Evolutionary conservation across 2,329 filamentous ascomycete species (phyloP), one percentile per base, ranked within the genome.

Genomic region (Chrysosporium queenslandicum): DNA sequence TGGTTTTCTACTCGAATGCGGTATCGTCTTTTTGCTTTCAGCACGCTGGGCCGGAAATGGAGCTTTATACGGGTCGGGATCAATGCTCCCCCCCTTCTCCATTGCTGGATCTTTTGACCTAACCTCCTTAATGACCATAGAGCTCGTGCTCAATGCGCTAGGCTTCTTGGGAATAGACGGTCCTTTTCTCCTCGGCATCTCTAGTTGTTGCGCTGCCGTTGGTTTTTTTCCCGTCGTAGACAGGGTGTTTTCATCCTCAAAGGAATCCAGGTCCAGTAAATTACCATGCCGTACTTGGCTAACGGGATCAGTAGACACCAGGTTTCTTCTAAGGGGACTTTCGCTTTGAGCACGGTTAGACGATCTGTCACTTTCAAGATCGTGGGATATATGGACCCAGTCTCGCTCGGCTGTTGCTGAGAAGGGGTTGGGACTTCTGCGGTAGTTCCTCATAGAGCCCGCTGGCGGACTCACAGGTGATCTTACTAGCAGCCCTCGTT

Each of bases 361-460:
- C 27, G 42, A 27, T 18, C 18, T 46, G 12, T 43, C 40, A 29
- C 18, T 18, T 39, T 46, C 18, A 32, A 21, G 3, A 30, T 27
- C 30, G 11, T 32, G 49, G 21, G 59, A 52, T n/a, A 60, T 54
- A 30, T 63, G 50, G 21, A 94, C 81, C 92, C 92, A 97, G 62
- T 96, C 90, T 8, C 84, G 80, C 66, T 94, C 87, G 29, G 83
- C 77, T 1, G 79, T 82, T 0, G 78, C 74, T 1, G 77, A 77
- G 66, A 94, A 97, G 0, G 92, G 92, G 61, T 97, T 97, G 0
- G 85, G 80, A 11, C 81, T 80, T 45, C 87, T 80, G 29, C 80
- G 77, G 1, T 84, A 80, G 64, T 95, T 96, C 20, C 87, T 77
- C 2, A 81, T 71, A 60, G 81, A 76, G 9, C 78, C 72, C 36